Conservation (phyloP, 2,329 filamentous ascomycete species). For the Lecanoromycetidae sp. region DNA sequence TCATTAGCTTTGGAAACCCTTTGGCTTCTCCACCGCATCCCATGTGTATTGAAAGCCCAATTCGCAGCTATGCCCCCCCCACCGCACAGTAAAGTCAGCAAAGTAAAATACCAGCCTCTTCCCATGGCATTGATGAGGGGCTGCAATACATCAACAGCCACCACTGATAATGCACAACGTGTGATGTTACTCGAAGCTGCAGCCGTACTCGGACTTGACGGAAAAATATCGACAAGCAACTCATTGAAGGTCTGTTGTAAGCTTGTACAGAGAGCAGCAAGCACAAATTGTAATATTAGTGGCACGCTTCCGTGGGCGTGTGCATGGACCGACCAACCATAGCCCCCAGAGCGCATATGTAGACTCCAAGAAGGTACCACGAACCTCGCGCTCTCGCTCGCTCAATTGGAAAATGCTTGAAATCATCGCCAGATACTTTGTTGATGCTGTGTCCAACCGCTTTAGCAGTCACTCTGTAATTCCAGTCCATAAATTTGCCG, state of each 20-base stretch:
- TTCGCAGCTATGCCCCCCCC: background rate
- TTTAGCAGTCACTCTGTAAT: conserved; percentile 9
- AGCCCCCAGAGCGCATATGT: conserved; percentile 1
- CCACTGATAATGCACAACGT: conserved; percentile 12
- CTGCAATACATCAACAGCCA: conserved; percentile 9
- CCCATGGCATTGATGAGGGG: conserved; percentile 9
- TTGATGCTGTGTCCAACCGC: conserved; percentile 5
- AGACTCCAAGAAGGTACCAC: background rate
- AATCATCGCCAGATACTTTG: conserved; percentile 7
- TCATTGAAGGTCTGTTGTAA: conserved; percentile 5
- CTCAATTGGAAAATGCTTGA: conserved; percentile 11
- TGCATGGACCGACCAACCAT: conserved; percentile 7
- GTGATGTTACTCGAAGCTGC: conserved; percentile 6
- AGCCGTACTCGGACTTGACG: conserved; percentile 10
- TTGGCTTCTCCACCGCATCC: background rate
- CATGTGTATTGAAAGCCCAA: background rate
- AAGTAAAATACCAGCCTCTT: conserved; percentile 12
- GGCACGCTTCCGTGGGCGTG: conserved; percentile 1
- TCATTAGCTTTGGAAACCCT: background rate
- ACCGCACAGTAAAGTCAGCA: conserved; percentile 8
- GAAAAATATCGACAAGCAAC: conserved; percentile 10
- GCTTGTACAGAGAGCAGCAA: conserved; percentile 7
- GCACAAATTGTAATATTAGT: conserved; percentile 12
- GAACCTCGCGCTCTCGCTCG: conserved; percentile 4
- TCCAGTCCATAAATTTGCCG: conserved; percentile 13